These are phyloP conservation scores for Gymnopilus junonius DNA, from an alignment of 768 basidiomycete species.

Conservation along the genomic window DNA sequence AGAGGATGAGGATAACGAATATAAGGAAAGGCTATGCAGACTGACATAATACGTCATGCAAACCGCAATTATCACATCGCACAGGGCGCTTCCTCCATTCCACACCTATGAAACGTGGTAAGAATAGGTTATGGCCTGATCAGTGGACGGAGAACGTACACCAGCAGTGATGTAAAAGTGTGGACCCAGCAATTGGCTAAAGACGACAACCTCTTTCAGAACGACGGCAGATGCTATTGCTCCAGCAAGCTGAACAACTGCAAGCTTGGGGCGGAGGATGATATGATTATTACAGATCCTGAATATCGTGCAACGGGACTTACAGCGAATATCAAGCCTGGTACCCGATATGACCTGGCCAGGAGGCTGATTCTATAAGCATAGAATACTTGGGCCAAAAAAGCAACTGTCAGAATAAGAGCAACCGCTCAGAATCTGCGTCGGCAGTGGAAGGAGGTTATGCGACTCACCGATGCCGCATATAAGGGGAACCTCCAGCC, in stretches of 20 bases:
- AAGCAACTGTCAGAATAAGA: neutral
- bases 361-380: conserved; percentile 1
- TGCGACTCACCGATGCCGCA: neutral
- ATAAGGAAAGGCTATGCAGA: neutral
- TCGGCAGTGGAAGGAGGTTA: neutral
- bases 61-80: conserved; percentile 10
- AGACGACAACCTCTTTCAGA: neutral
- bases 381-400: conserved; percentile 1
- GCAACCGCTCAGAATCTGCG: neutral
- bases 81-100: conserved; percentile 7
- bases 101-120: neutral
- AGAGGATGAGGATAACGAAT: neutral
- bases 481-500: conserved; percentile 7
- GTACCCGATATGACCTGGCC: neutral
- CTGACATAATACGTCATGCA: conserved; percentile 12
- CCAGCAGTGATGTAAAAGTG: neutral
- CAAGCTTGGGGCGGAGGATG: neutral
- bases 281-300: neutral
- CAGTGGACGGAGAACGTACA: too few relatives aligned
- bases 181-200: neutral
- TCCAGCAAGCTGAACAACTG: conserved; percentile 2
- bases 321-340: neutral
- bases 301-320: neutral
- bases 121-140: too few relatives aligned
- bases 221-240: neutral